These are phyloP conservation scores for Cutaneotrichosporon sp. DNA, from an alignment of 1,284 basidiomycete genomes.

Conservation along the genomic window DNA sequence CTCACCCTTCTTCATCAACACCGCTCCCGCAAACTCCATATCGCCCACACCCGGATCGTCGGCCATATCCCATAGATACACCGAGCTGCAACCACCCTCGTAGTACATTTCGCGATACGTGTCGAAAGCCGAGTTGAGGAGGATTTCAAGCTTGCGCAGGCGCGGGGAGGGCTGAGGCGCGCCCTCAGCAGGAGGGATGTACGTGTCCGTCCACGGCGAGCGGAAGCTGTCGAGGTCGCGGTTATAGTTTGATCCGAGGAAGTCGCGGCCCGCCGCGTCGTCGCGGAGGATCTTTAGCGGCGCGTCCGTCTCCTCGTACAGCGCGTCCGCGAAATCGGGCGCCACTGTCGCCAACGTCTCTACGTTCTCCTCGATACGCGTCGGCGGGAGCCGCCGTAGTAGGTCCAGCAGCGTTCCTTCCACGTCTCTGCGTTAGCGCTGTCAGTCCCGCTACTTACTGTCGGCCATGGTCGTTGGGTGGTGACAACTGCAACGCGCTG, in stretches of 20 bases:
- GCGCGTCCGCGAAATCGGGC: slow-evolving; percentile 93
- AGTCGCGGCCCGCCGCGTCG: slow-evolving; percentile 68
- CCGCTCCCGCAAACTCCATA: slow-evolving; percentile 80
- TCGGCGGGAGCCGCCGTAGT: slow-evolving; percentile 89
- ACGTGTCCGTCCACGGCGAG: slow-evolving; percentile 96
- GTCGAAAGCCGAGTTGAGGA: slow-evolving; percentile 93
- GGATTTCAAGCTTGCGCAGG: slow-evolving; percentile 83
- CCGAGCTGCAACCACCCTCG: slow-evolving; percentile 94
- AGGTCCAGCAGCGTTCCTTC: slow-evolving; percentile 89
- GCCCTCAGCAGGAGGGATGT: slow-evolving; percentile 73
- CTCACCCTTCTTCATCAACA: slow-evolving; percentile 91
- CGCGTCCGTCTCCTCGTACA: slow-evolving; percentile 91
- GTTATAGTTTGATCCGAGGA: slow-evolving; percentile 96
- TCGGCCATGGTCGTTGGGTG: slow-evolving; percentile 12
- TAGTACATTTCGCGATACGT: slow-evolving; percentile 98
- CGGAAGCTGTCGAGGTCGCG: slow-evolving; percentile 91
- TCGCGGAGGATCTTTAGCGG: slow-evolving; percentile 80
- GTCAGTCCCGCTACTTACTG: slow-evolving; percentile 10
- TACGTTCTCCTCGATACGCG: slow-evolving; percentile 83
- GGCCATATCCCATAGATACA: slow-evolving; percentile 97
- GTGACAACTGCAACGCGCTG: too few relatives aligned
- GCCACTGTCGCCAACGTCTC: slow-evolving; percentile 71
- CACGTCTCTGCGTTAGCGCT: slow-evolving; percentile 16
- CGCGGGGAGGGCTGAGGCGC: slow-evolving; percentile 78
- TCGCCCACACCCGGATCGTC: slow-evolving; percentile 56